These are phyloP conservation scores for Agaricus blazei DNA, from an alignment of 768 basidiomycete species.

Conservation along the genomic window DNA sequence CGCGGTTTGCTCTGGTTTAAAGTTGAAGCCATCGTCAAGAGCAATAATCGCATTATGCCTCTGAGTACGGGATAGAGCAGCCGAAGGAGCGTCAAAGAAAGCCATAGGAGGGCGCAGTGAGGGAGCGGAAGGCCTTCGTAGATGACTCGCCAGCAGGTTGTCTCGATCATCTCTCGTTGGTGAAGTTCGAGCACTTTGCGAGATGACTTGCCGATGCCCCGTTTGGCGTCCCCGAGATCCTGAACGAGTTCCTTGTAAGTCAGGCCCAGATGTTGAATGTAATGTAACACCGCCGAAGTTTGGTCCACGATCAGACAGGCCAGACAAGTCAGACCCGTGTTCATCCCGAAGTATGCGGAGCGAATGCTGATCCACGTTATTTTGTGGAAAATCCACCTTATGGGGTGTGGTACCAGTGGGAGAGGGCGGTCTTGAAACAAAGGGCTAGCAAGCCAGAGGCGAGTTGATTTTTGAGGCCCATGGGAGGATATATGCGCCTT, in stretches of 20 bases:
- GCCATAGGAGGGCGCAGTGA: neutral
- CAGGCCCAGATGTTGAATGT: neutral
- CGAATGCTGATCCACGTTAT: neutral
- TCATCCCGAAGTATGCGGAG: neutral
- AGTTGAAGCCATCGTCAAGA: neutral
- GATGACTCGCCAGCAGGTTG: neutral
- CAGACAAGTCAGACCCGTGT: neutral
- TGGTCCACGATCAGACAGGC: conserved; percentile 11
- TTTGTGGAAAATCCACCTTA: neutral
- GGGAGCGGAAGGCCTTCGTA: neutral
- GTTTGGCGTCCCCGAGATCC: neutral
- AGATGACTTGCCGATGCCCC: neutral
- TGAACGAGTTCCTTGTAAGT: neutral
- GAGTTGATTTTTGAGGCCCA: neutral
- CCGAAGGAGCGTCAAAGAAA: neutral
- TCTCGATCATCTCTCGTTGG: neutral
- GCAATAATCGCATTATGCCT: neutral
- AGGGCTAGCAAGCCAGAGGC: conserved; percentile 21
- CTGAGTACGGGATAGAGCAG: neutral
- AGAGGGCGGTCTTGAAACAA: conserved; percentile 20
- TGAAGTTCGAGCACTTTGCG: neutral
- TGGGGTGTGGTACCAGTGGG: conserved; percentile 7
- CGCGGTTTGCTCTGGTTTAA: neutral
- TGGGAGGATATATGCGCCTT: conserved; percentile 5
- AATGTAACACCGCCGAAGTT: conserved; percentile 12